Evolutionary conservation across 73 alveolate genomes (phyloP), one percentile per base, ranked within the genome.

Genomic region (Tetrahymena elliotti): DNA sequence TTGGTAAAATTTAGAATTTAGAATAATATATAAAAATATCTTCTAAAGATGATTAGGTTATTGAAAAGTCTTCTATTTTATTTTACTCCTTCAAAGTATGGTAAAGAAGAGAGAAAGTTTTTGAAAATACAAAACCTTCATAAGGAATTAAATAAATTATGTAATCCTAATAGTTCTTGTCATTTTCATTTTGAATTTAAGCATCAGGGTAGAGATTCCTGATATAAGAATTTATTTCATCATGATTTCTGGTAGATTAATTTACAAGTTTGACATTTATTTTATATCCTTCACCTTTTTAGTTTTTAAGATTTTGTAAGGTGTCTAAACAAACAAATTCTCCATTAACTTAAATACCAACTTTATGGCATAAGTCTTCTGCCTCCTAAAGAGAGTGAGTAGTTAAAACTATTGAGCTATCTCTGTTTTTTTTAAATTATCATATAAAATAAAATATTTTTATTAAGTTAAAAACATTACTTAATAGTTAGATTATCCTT

Each of bases 381-480:
- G 99, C 99, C 92, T 98, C 99, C 94, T 98, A 99, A 99, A 98
- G 97, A 95, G 98, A 96, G 93, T 98, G 99, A 82, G 99, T 98
- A 31, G 99, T 98, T 92, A 98, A 97, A 84, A 98, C 96, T 96
- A 98, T 94, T n/a, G 98, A 96, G 33, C 98, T 88, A 52, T 93
- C 94, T 94, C 97, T 94, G 22, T 94, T 83, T 82, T 84, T 93
- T 8, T 36, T 24, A 6, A 38, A 41, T 38, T 94, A 84, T 24
- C 13, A 68, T 68, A 6, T 10, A 22, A n/a, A n/a, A n/a, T n/a
- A n/a, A n/a, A n/a, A n/a, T n/a, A n/a, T n/a, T n/a, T n/a, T n/a
- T 68, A 27, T n/a, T 20, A 8, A 68, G n/a, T 68, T 0, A 4
- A 27, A 68, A n/a, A n/a, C n/a, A 27, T 68, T 68, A 68, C 88